Percentiles rank a stretch among this genome's conserved stretches.
Evolutionary conservation across 1,139 yeast species (phyloP).

Genomic region (Blastobotrys ciferrii): DNA sequence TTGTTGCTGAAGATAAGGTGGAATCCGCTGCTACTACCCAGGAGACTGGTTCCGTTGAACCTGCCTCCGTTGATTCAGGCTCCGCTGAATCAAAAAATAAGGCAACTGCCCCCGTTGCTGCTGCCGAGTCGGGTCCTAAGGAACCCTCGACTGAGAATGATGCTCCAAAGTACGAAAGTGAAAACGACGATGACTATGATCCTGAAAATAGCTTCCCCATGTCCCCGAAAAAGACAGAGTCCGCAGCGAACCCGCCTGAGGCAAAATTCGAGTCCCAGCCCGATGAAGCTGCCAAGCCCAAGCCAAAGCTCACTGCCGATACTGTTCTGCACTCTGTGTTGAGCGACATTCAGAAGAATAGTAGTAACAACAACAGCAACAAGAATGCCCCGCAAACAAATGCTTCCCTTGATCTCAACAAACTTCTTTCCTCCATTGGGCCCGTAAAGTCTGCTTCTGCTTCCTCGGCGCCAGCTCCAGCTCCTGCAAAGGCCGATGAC

Average conservation of each 20-base stretch:
- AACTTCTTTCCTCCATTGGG: constrained; percentile 33
- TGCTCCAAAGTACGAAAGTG: constrained; percentile 16
- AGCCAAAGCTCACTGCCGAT: constrained; percentile 14
- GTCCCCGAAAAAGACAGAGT: not conserved
- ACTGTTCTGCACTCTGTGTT: constrained; percentile 22
- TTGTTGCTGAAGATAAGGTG: not conserved
- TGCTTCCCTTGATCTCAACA: constrained; percentile 20
- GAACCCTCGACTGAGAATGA: constrained; percentile 2
- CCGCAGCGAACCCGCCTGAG: too few species aligned
- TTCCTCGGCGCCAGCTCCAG: not conserved
- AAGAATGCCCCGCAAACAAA: constrained; percentile 2
- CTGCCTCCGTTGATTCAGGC: not conserved
- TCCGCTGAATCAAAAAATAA: not conserved
- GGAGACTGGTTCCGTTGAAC: not conserved
- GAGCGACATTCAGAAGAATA: constrained; percentile 5
- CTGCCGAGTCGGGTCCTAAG: not conserved
- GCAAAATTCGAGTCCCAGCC: too few species aligned
- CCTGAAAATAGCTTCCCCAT: constrained; percentile 18
- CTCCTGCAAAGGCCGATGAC: not conserved
- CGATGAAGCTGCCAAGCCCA: too few species aligned
- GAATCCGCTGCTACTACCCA: not conserved
- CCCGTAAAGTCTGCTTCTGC: constrained; percentile 7
- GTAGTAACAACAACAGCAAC: constrained; percentile 1
- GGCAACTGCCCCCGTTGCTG: not conserved
- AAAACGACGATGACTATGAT: constrained; percentile 26